A percentile compares a stretch with the other conserved stretches of the same genome.
Evolutionary conservation across 2,329 filamentous ascomycete genomes (phyloP).

Genomic region (Didymosphaeria variabile): DNA sequence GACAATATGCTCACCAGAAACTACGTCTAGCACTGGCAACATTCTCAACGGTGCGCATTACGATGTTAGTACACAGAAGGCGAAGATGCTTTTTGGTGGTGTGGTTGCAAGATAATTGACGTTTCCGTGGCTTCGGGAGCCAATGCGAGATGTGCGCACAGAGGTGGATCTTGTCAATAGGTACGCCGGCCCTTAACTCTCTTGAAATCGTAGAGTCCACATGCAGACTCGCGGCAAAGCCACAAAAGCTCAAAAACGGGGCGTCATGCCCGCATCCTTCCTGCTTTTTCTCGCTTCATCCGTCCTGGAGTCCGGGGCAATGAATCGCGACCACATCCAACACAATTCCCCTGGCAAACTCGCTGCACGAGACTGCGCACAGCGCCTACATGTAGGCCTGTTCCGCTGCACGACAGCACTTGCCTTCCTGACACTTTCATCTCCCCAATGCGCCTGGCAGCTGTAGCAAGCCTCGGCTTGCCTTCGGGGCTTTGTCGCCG

Average conservation of each 20-base stretch:
- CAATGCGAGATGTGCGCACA: not conserved
- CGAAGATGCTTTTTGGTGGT: not conserved
- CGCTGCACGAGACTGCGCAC: slow-evolving; percentile 2
- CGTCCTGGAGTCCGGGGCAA: not conserved
- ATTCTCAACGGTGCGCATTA: not conserved
- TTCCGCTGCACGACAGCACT: slow-evolving; percentile 5
- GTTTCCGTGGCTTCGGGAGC: not conserved
- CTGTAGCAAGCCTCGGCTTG: not conserved
- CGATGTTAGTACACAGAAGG: not conserved
- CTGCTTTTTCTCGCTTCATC: slow-evolving; percentile 8
- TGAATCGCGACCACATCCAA: not conserved
- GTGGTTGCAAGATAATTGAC: not conserved
- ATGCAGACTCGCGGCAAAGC: slow-evolving; percentile 2
- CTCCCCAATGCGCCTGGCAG: slow-evolving; percentile 2
- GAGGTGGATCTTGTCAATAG: not conserved
- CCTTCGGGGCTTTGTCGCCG: not conserved
- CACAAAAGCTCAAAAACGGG: not conserved
- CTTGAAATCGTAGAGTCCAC: not conserved
- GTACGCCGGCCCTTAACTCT: not conserved
- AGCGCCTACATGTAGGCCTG: not conserved
- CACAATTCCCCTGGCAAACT: not conserved
- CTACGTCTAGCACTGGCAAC: not conserved
- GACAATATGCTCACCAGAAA: not conserved
- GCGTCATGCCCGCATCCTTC: slow-evolving; percentile 1
- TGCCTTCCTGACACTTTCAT: not conserved